Evolutionary conservation across 176 grass and related monocot species (phyloP), one percentile per base, ranked within the genome.

Genomic region (Thalia dealbata): DNA sequence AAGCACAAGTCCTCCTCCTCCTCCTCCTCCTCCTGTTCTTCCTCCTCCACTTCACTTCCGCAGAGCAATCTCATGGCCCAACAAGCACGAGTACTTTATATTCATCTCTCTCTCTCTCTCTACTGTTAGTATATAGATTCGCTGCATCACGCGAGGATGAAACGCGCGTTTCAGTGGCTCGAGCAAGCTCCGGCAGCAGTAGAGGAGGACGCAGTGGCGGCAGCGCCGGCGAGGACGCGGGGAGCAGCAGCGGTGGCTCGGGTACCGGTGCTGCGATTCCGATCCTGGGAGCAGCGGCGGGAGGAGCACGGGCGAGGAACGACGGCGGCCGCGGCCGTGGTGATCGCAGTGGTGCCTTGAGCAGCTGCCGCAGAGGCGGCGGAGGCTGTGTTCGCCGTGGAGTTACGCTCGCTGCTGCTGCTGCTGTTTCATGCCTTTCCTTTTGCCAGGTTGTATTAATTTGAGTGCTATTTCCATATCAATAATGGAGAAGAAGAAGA

Each of bases 401-500:
- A 7, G 18, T n/a, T 16, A n/a, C 22, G 18, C 54, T 58, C 6
- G 21, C 54, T 0, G 21, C 21, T 8, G 6, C 54, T 22, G 54
- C 18, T 0, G 7, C 22, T 8, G 16, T 19, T 7, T 38, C 32
- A 38, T 23, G 54, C 21, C 54, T 7, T 58, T 12, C 0, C 6
- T 41, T 77, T 85, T 91, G 85, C 77, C 77, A 88, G 79, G 90
- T 79, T 38, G 32, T 4, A 38, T 38, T 38, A 38, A 38, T 38
- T 38, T 2, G 32, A 4, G 32, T 38, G 32, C 32, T 38, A 4
- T 4, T 38, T 38, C 32, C 3, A 38, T 38, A 1, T 38, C 32
- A 38, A 38, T 38, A 4, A 38, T 38, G 32, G 32, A 38, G 32
- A 38, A 38, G 32, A 38, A 2, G 32, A 4, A n/a, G n/a, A n/a